Conservation (phyloP, 768 basidiomycete species). For the Leccinum subgranulosum region DNA sequence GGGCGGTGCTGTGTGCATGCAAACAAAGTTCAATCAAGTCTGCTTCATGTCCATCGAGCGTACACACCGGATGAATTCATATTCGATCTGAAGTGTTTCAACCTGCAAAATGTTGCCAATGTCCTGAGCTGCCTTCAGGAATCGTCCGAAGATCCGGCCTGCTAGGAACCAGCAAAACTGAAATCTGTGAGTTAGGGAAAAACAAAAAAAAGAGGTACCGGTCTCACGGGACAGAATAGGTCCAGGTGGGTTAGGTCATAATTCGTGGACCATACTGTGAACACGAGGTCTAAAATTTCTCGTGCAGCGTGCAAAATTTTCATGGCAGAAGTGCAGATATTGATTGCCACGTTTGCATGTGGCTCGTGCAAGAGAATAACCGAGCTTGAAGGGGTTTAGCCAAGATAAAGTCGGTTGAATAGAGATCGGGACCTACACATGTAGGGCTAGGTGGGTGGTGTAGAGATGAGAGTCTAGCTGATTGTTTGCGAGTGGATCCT, state of each 20-base stretch:
- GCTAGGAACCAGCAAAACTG: slow-evolving; percentile 70
- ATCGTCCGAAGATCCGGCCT: slow-evolving; percentile 64
- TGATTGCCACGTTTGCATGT: slow-evolving; percentile 57
- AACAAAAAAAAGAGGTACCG: neutral
- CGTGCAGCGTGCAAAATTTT: slow-evolving; percentile 67
- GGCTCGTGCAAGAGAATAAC: slow-evolving; percentile 74
- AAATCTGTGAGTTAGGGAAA: neutral
- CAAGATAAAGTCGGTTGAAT: slow-evolving; percentile 37
- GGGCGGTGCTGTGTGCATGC: slow-evolving; percentile 43
- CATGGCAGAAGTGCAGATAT: slow-evolving; percentile 64
- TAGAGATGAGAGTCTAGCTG: slow-evolving; percentile 63
- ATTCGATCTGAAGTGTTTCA: slow-evolving; percentile 56
- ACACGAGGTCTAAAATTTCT: slow-evolving; percentile 63
- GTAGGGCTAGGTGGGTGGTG: slow-evolving; percentile 29
- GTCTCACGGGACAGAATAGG: slow-evolving; percentile 61
- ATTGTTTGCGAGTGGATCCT: slow-evolving; percentile 48
- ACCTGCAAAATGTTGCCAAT: slow-evolving; percentile 55
- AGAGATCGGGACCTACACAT: slow-evolving; percentile 27
- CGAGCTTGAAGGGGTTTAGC: slow-evolving; percentile 40
- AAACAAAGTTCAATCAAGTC: neutral
- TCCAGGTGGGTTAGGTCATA: slow-evolving; percentile 70
- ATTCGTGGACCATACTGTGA: slow-evolving; percentile 64
- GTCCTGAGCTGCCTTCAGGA: slow-evolving; percentile 61
- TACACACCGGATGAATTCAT: slow-evolving; percentile 66
- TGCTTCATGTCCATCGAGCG: neutral